Evolutionary conservation across 139 green algal species (phyloP).

Genomic region (Penium margaritaceum): DNA sequence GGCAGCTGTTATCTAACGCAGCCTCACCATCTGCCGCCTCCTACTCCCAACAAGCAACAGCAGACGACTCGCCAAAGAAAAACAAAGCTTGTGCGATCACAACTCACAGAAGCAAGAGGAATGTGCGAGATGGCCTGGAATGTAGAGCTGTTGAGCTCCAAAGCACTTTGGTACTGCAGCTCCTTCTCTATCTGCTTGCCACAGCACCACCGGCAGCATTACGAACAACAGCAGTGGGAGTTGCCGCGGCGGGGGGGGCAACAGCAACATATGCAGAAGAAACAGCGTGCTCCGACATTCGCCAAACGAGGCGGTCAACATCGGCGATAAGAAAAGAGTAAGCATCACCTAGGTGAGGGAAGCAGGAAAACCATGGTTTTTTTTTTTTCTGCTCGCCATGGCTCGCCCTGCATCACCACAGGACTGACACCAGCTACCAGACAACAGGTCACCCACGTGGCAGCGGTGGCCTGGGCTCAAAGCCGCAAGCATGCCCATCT

Average conservation of each 20-base stretch:
- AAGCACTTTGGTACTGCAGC: constrained; percentile 75
- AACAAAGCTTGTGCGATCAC: no score
- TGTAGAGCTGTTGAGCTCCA: constrained; percentile 75
- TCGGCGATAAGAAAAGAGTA: not conserved
- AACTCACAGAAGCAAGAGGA: no score
- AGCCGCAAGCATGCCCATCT: not conserved
- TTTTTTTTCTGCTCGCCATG: no score
- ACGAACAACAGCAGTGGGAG: not conserved
- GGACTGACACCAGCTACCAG: no score
- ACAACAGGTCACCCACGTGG: no score
- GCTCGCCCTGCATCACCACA: no score
- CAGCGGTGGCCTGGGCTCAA: not conserved
- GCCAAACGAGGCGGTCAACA: not conserved
- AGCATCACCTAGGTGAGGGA: not conserved
- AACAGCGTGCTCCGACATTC: not conserved
- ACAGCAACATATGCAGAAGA: not conserved
- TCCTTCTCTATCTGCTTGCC: constrained; percentile 55
- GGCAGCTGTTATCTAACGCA: no score
- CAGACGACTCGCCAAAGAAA: no score
- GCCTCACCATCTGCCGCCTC: no score
- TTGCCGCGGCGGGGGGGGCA: not conserved
- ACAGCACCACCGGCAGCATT: no score
- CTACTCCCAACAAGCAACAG: no score
- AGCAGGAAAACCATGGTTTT: not conserved
- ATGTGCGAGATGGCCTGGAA: constrained; percentile 65